These are phyloP conservation scores for Vaccinium myrtillus DNA, from an alignment of 148 eudicot species.

Conservation along the genomic window DNA sequence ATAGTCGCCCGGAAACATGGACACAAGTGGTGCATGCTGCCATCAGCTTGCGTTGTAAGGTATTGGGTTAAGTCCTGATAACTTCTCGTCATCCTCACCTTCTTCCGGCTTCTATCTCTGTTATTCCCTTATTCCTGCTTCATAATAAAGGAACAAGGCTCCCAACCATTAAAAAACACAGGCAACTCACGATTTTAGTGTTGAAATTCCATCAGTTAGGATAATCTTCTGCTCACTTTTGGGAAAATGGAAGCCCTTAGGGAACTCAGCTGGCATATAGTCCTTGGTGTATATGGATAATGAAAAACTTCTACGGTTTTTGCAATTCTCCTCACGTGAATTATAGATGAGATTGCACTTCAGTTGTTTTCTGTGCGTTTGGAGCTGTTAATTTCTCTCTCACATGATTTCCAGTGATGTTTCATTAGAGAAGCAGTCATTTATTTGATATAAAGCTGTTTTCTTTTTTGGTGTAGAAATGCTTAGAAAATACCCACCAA, in stretches of 20 bases:
- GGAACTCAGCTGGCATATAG: background rate
- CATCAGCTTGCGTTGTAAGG: background rate
- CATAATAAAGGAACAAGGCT: background rate
- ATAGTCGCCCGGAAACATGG: background rate
- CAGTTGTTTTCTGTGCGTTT: background rate
- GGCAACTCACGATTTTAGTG: slow-evolving; percentile 8
- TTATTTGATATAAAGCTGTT: no score
- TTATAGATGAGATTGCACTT: background rate
- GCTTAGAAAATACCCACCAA: no score
- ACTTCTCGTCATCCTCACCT: no score
- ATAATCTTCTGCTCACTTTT: background rate
- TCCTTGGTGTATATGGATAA: background rate
- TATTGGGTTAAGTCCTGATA: background rate
- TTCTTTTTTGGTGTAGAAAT: no score
- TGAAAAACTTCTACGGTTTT: background rate
- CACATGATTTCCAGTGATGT: no score
- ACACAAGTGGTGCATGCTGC: no score
- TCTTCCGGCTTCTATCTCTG: no score
- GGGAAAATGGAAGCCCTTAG: background rate
- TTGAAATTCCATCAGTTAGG: slow-evolving; percentile 1
- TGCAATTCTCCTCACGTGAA: background rate
- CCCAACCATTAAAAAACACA: background rate
- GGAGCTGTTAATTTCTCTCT: no score
- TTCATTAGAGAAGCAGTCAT: no score
- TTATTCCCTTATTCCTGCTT: background rate